A percentile compares a stretch with the other conserved stretches of the same genome.
These are phyloP conservation scores for Eudorina sp. DNA, from an alignment of 139 green algal genomes.

Conservation along the genomic window DNA sequence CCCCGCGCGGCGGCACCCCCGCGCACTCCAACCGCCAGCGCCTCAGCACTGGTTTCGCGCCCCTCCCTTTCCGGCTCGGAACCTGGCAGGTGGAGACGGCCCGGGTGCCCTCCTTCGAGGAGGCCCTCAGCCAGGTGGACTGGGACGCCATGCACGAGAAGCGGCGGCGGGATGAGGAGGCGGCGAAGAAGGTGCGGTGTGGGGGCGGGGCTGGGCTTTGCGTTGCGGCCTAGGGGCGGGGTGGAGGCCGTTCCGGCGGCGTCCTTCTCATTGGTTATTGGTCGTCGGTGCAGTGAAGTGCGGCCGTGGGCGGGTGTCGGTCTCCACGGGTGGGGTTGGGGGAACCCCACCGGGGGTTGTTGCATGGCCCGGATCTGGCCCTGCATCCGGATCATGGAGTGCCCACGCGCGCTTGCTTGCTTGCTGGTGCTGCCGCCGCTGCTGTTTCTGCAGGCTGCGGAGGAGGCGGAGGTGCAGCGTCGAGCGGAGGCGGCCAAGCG, in stretches of 20 bases:
- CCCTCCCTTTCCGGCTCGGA: too few relatives aligned
- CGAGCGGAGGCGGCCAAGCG: not conserved
- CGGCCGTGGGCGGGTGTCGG: too few relatives aligned
- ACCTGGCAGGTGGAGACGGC: conserved; percentile 65
- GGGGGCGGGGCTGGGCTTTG: not conserved
- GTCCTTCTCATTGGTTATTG: too few relatives aligned
- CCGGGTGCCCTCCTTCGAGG: conserved; percentile 46
- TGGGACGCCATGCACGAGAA: conserved; percentile 44
- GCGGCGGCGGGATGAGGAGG: conserved; percentile 7
- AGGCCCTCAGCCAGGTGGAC: conserved; percentile 46
- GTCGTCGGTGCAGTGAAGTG: too few relatives aligned
- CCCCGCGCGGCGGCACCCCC: too few relatives aligned
- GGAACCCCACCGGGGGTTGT: too few relatives aligned
- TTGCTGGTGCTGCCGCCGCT: not conserved
- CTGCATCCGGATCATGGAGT: not conserved
- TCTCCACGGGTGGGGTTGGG: too few relatives aligned
- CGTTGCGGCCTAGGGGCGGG: too few relatives aligned
- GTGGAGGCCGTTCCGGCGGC: too few relatives aligned
- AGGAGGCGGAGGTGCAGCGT: conserved; percentile 30
- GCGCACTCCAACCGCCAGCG: too few relatives aligned
- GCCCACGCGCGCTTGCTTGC: not conserved
- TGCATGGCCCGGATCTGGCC: not conserved
- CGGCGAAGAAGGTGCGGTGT: conserved; percentile 5
- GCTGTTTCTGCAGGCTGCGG: conserved; percentile 29
- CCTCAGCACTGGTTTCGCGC: too few relatives aligned